Evolutionary conservation across 306 rosid species (phyloP).

Genomic region (Rosa rugosa): DNA sequence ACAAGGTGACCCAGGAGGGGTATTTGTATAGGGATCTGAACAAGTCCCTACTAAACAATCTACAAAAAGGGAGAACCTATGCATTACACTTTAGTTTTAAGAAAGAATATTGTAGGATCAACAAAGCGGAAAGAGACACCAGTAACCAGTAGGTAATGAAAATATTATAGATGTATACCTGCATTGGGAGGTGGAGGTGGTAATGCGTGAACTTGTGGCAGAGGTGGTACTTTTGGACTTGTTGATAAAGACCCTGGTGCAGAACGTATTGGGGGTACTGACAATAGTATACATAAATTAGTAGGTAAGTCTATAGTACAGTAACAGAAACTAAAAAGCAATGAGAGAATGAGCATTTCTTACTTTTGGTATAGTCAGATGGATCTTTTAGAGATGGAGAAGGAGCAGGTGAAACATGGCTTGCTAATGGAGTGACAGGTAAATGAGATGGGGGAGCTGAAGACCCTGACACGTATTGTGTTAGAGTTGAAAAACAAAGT

Average conservation of each 20-base stretch:
- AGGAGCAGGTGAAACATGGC: slow-evolving; percentile 64
- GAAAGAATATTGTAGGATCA: slow-evolving; percentile 19
- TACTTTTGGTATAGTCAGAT: slow-evolving; percentile 58
- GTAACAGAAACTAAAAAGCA: slow-evolving; percentile 15
- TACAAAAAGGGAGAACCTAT: slow-evolving; percentile 37
- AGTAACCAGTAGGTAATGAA: slow-evolving; percentile 10
- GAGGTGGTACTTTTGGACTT: slow-evolving; percentile 51
- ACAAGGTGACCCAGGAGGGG: slow-evolving; percentile 95
- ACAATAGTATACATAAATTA: slow-evolving; percentile 36
- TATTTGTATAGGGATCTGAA: slow-evolving; percentile 68
- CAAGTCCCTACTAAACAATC: slow-evolving; percentile 74
- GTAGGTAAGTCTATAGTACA: slow-evolving; percentile 22
- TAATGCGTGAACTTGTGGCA: slow-evolving; percentile 54
- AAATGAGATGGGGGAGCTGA: slow-evolving; percentile 47
- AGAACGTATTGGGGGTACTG: slow-evolving; percentile 42
- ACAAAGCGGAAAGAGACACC: slow-evolving; percentile 5
- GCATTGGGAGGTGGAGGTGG: slow-evolving; percentile 99
- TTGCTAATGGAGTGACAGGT: slow-evolving; percentile 43
- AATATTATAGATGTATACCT: slow-evolving; percentile 44
- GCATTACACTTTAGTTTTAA: slow-evolving; percentile 25
- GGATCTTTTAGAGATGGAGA: slow-evolving; percentile 42
- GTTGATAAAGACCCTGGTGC: slow-evolving; percentile 39
- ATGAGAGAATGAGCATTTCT: slow-evolving; percentile 30
- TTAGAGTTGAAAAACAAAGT: slow-evolving; percentile 1
- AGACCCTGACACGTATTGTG: slow-evolving; percentile 32